Evolutionary conservation across 495 filamentous ascomycete genomes (phyloP).

Genomic region (Hyaloscypha variabilis): DNA sequence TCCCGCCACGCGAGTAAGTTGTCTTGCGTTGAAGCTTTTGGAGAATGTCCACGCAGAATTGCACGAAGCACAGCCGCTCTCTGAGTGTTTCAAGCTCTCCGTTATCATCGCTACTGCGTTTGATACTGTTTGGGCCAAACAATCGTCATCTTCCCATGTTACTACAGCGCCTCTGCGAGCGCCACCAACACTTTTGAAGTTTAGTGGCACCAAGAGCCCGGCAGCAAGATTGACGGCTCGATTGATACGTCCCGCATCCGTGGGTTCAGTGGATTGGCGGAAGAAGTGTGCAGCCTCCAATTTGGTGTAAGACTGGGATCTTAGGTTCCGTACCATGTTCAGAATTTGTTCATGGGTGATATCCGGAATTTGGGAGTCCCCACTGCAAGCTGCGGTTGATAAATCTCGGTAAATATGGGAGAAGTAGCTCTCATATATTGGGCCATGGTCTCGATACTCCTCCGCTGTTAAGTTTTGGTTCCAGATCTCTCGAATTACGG

Average conservation of each 20-base stretch:
- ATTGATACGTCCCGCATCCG: background rate
- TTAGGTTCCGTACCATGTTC: background rate
- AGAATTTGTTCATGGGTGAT: background rate
- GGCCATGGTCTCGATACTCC: background rate
- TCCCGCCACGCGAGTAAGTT: background rate
- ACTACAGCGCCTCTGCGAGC: slow-evolving; percentile 1
- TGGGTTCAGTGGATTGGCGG: background rate
- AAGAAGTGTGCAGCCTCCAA: background rate
- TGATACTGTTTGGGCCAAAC: background rate
- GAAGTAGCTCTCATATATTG: background rate
- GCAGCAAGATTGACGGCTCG: background rate
- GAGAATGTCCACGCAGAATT: slow-evolving; percentile 1
- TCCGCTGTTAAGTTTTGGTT: background rate
- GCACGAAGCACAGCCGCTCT: background rate
- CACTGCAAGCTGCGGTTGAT: slow-evolving; percentile 3
- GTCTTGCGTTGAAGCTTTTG: background rate
- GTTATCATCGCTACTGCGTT: background rate
- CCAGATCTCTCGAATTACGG: background rate
- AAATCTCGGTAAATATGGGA: background rate
- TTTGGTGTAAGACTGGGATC: background rate
- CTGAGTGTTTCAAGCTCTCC: background rate
- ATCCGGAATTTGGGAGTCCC: background rate
- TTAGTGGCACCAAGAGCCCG: background rate
- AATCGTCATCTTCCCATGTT: background rate
- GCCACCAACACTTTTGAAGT: background rate